A percentile compares a stretch with the other conserved stretches of the same genome.
Evolutionary conservation across 768 basidiomycete genomes (phyloP).

Genomic region (Macrolepiota dolichaula): DNA sequence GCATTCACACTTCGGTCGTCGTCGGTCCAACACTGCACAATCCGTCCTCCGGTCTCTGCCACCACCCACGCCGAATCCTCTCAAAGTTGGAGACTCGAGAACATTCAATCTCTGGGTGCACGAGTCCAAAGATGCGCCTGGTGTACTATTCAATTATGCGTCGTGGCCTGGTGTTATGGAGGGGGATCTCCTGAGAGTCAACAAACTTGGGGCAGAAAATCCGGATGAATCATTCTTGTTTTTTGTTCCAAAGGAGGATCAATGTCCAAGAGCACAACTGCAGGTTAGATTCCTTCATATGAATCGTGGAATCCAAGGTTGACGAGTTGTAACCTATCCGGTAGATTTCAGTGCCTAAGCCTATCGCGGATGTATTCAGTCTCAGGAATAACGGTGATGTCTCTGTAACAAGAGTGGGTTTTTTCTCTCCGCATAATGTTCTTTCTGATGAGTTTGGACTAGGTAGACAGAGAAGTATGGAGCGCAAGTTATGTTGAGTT

Average conservation of each 20-base stretch:
- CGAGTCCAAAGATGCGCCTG: slow-evolving; percentile 55
- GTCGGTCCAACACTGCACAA: slow-evolving; percentile 74
- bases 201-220: slow-evolving; percentile 36
- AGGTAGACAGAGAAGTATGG: slow-evolving; percentile 67
- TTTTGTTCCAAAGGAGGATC: slow-evolving; percentile 63
- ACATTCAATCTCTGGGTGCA: slow-evolving; percentile 73
- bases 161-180: slow-evolving; percentile 78
- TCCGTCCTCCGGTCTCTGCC: slow-evolving; percentile 53
- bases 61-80: slow-evolving; percentile 39
- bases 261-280: slow-evolving; percentile 54
- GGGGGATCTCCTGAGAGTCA: slow-evolving; percentile 69
- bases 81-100: slow-evolving; percentile 62
- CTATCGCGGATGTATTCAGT: slow-evolving; percentile 67
- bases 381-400: slow-evolving; percentile 74
- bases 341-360: slow-evolving; percentile 73
- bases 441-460: slow-evolving; percentile 9
- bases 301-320: background rate
- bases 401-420: slow-evolving; percentile 57
- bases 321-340: background rate
- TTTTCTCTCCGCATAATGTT: slow-evolving; percentile 14
- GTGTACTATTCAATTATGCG: slow-evolving; percentile 67
- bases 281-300: slow-evolving; percentile 43
- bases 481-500: slow-evolving; percentile 83
- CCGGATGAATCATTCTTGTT: slow-evolving; percentile 52
- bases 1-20: slow-evolving; percentile 49